Percentiles rank a stretch among this genome's conserved stretches.
These are phyloP conservation scores for Alternaria sp. DNA, from an alignment of 2,329 filamentous ascomycete species.

Conservation along the genomic window DNA sequence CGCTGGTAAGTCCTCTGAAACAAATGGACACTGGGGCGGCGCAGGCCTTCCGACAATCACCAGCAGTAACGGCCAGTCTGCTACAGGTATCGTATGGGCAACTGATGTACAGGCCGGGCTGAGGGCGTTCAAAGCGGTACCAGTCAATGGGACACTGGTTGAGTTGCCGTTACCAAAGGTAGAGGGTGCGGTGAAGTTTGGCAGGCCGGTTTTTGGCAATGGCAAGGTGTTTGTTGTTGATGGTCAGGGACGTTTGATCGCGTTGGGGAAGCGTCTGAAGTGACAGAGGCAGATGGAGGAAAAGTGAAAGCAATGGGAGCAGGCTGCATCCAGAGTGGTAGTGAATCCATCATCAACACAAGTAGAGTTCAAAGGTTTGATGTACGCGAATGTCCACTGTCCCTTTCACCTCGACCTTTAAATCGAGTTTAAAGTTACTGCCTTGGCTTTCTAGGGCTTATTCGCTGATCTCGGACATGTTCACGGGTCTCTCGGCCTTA, in stretches of 20 bases:
- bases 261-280: constrained; percentile 9
- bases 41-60: constrained; percentile 51
- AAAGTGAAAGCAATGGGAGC: background rate
- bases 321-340: constrained; percentile 15
- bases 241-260: constrained; percentile 22
- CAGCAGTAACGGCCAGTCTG: constrained; percentile 48
- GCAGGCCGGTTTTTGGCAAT: constrained; percentile 54
- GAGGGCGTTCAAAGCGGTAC: constrained; percentile 53
- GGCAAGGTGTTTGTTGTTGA: constrained; percentile 37
- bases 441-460: background rate
- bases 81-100: constrained; percentile 48
- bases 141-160: constrained; percentile 48
- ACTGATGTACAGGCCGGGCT: constrained; percentile 53
- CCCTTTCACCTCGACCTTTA: background rate
- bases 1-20: constrained; percentile 37
- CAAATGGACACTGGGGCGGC: constrained; percentile 39
- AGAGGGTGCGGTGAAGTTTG: constrained; percentile 53
- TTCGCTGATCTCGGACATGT: constrained; percentile 5
- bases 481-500: background rate
- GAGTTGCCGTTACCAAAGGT: constrained; percentile 50
- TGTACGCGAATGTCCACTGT: background rate
- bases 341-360: constrained; percentile 1
- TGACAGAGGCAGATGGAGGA: background rate
- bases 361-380: too few species aligned
- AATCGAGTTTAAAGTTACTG: background rate